phyloP scores from a whole-genome alignment of 805 yeast genomes.

The Saccharomycopsis sp. region DNA sequence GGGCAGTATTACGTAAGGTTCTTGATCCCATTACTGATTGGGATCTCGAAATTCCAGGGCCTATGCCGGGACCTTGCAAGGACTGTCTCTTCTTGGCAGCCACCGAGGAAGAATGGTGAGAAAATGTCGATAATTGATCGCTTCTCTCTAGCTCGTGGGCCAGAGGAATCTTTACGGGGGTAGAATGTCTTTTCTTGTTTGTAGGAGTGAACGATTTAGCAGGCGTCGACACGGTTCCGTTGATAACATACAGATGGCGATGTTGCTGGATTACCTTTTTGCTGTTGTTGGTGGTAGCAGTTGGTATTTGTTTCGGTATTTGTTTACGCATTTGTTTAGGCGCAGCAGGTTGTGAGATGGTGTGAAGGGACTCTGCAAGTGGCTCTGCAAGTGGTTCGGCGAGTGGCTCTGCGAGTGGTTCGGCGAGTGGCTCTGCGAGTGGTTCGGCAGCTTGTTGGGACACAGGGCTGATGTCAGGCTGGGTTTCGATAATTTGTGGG shows the following conservation, averaged over 20 bases:
- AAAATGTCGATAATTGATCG: slow-evolving; percentile 1
- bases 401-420: no score
- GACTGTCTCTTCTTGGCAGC: background rate
- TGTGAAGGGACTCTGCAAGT: no score
- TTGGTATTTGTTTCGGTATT: no score
- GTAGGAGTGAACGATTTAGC: background rate
- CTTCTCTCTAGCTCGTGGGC: slow-evolving; percentile 11
- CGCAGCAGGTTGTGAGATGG: no score
- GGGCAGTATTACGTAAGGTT: background rate
- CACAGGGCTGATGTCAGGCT: no score
- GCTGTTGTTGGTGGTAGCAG: background rate
- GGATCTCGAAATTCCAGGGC: slow-evolving; percentile 4
- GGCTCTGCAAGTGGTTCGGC: no score
- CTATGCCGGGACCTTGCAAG: background rate
- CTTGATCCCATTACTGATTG: slow-evolving; percentile 12
- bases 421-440: no score
- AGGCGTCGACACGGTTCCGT: background rate
- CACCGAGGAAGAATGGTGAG: background rate
- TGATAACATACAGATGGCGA: background rate
- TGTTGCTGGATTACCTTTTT: no score
- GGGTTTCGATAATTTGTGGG: no score
- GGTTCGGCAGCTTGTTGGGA: no score
- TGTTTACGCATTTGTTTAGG: no score
- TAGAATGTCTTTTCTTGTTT: slow-evolving; percentile 6
- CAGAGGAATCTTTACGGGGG: slow-evolving; percentile 15